phyloP scores from a whole-genome alignment of 768 basidiomycete species.

The Candolleomyces eurysporus region DNA sequence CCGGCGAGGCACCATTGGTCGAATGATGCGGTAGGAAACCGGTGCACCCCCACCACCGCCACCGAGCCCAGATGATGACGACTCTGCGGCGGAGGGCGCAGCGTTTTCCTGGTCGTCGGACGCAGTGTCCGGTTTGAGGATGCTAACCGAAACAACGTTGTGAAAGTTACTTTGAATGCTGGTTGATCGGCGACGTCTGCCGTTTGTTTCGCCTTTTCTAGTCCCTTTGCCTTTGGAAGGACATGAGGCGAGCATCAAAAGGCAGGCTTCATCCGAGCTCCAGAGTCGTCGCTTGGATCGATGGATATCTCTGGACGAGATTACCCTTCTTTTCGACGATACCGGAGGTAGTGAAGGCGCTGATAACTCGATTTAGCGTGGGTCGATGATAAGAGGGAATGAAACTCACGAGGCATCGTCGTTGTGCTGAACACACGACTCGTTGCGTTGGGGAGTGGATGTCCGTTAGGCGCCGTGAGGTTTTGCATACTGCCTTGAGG shows the following conservation, averaged over 20 bases:
- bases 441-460: background rate
- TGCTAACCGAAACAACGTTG: background rate
- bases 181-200: background rate
- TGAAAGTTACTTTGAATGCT: background rate
- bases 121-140: background rate
- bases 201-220: background rate
- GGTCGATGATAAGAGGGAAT: background rate
- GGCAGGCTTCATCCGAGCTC: background rate
- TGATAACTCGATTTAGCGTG: too few species aligned
- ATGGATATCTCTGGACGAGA: background rate
- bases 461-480: background rate
- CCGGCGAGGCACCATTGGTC: conserved; percentile 24
- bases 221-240: background rate
- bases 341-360: too few species aligned
- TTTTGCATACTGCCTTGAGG: conserved; percentile 1
- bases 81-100: conserved; percentile 7
- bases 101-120: conserved; percentile 8
- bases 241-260: background rate
- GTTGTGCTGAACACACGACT: background rate
- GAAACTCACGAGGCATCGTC: conserved; percentile 6
- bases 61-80: too few species aligned
- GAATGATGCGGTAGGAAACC: conserved; percentile 20
- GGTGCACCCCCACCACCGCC: background rate
- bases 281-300: background rate
- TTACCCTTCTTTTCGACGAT: background rate